Evolutionary conservation across 1,139 yeast species (phyloP).

Genomic region (Trichomonascaceae sp.): DNA sequence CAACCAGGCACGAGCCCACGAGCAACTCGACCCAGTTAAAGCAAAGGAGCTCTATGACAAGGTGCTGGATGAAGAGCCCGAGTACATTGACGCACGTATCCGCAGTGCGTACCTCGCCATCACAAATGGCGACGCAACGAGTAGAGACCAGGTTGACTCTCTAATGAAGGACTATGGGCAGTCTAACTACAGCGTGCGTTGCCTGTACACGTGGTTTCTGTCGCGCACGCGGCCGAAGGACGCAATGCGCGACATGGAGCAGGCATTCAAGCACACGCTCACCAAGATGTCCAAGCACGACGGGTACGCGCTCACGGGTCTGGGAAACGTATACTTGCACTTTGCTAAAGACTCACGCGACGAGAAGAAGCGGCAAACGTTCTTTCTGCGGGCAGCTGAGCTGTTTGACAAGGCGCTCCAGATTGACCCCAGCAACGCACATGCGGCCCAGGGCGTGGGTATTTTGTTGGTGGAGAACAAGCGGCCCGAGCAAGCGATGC

Average conservation of each 20-base stretch:
- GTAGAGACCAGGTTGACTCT: conserved; percentile 39
- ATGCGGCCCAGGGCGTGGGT: conserved; percentile 97
- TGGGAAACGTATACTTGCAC: conserved; percentile 76
- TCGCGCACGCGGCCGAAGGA: conserved; percentile 35
- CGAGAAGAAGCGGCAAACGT: conserved; percentile 56
- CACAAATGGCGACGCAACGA: conserved; percentile 25
- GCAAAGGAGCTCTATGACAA: conserved; percentile 43
- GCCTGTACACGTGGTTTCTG: conserved; percentile 87
- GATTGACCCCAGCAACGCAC: conserved; percentile 74
- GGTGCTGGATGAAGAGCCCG: conserved; percentile 48
- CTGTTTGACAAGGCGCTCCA: conserved; percentile 78
- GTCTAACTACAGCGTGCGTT: conserved; percentile 67
- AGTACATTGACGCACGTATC: conserved; percentile 64
- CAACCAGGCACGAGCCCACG: conserved; percentile 30
- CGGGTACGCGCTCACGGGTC: conserved; percentile 72
- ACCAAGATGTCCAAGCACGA: conserved; percentile 73
- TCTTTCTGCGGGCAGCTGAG: conserved; percentile 80
- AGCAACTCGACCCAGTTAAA: conserved; percentile 30
- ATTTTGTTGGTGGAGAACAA: conserved; percentile 84
- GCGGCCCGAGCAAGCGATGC: conserved; percentile 64
- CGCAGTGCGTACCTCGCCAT: conserved; percentile 48
- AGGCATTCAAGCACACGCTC: conserved; percentile 69
- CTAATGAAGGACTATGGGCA: conserved; percentile 39
- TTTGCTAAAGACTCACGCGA: conserved; percentile 73
- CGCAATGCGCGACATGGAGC: conserved; percentile 44